Conservation (phyloP, 495 filamentous ascomycete genomes). For the Letharia lupina region DNA sequence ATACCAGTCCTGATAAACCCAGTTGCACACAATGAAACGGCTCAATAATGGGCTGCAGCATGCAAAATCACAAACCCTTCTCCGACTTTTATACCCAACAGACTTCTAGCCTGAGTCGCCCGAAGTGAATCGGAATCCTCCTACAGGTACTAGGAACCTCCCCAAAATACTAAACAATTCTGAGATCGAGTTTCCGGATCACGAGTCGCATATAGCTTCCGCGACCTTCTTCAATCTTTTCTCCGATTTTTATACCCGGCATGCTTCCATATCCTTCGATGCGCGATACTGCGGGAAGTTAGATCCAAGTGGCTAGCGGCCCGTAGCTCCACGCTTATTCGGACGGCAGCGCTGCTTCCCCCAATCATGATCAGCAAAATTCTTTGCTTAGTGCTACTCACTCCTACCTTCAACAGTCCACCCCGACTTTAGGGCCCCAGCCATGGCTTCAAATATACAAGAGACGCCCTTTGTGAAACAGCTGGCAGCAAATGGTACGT, state of each 20-base stretch:
- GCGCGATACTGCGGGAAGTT: background rate
- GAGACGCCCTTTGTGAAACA: slow-evolving; percentile 66
- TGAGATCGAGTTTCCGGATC: background rate
- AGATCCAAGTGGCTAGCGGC: background rate
- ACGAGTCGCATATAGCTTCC: background rate
- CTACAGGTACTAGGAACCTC: too few relatives aligned
- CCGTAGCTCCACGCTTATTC: slow-evolving; percentile 9
- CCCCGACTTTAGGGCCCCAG: background rate
- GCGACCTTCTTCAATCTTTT: too few relatives aligned
- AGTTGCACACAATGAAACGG: background rate
- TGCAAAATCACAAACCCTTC: background rate
- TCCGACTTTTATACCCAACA: background rate
- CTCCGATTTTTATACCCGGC: background rate
- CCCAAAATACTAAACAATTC: background rate
- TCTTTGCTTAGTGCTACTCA: background rate
- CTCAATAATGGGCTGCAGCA: background rate
- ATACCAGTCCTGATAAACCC: background rate
- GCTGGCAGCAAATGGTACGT: slow-evolving; percentile 66
- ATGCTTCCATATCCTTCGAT: background rate
- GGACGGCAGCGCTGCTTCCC: background rate
- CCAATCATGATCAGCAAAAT: slow-evolving; percentile 9
- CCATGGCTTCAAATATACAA: slow-evolving; percentile 43
- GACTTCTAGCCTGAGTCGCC: background rate
- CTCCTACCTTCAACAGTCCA: background rate
- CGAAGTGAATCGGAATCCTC: background rate